Percentiles rank a stretch among this genome's conserved stretches.
These are phyloP conservation scores for Dendryphion nanum DNA, from an alignment of 2,329 filamentous ascomycete genomes.

Conservation along the genomic window DNA sequence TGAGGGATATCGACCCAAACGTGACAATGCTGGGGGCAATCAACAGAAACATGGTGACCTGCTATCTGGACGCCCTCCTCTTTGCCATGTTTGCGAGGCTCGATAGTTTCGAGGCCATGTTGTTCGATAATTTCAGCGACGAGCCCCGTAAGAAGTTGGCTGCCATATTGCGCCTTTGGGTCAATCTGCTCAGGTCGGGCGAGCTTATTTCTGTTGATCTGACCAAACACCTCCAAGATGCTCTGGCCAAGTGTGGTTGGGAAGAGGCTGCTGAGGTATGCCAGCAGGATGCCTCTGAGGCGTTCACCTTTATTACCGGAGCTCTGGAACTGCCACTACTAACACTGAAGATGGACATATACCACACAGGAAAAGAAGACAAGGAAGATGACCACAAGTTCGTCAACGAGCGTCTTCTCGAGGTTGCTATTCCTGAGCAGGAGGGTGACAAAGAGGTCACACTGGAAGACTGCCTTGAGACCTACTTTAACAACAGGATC, in stretches of 20 bases:
- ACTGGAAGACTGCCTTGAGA: slow-evolving; percentile 86
- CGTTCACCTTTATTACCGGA: slow-evolving; percentile 91
- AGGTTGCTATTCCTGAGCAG: slow-evolving; percentile 82
- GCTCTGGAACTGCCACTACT: slow-evolving; percentile 83
- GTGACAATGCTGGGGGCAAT: slow-evolving; percentile 78
- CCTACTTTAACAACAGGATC: slow-evolving; percentile 92
- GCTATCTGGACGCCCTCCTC: slow-evolving; percentile 85
- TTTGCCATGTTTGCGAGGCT: slow-evolving; percentile 95
- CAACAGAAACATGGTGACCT: slow-evolving; percentile 85
- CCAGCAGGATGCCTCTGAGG: slow-evolving; percentile 95
- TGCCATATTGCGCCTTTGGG: slow-evolving; percentile 82
- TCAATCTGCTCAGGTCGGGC: slow-evolving; percentile 84
- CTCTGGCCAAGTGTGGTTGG: slow-evolving; percentile 86
- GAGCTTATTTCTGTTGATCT: slow-evolving; percentile 83
- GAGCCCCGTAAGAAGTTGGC: slow-evolving; percentile 70
- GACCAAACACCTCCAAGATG: slow-evolving; percentile 80
- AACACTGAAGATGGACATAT: slow-evolving; percentile 90
- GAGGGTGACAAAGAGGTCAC: slow-evolving; percentile 67
- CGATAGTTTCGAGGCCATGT: slow-evolving; percentile 88
- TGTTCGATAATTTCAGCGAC: slow-evolving; percentile 76
- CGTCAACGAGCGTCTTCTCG: slow-evolving; percentile 84
- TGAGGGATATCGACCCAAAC: slow-evolving; percentile 71
- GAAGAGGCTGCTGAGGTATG: slow-evolving; percentile 70
- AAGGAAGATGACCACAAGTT: slow-evolving; percentile 91
- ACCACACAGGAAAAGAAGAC: slow-evolving; percentile 82